Conservation (phyloP, 2,329 filamentous ascomycete species). For the Ceratocystis destructans region DNA sequence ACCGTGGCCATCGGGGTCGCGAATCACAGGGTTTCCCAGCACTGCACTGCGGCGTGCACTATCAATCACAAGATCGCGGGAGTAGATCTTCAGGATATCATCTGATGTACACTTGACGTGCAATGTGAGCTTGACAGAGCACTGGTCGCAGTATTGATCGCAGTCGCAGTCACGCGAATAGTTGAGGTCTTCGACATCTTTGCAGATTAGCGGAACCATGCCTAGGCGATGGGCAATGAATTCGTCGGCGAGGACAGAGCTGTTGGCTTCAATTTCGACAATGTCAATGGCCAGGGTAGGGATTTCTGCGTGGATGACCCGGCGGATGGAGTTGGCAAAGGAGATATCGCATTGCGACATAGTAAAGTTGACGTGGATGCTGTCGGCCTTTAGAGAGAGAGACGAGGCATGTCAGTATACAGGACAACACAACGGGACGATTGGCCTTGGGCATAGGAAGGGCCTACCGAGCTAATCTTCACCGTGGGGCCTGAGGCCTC, state of each 20-base stretch:
- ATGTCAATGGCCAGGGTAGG: conserved; percentile 90
- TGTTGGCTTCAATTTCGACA: conserved; percentile 85
- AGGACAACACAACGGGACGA: neutral
- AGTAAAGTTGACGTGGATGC: conserved; percentile 76
- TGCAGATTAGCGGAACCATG: conserved; percentile 73
- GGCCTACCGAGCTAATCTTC: conserved; percentile 45
- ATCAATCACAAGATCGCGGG: conserved; percentile 67
- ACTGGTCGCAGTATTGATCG: conserved; percentile 86
- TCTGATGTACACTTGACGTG: conserved; percentile 76
- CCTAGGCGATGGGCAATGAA: conserved; percentile 89
- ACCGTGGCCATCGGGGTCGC: conserved; percentile 67
- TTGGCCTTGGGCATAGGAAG: neutral
- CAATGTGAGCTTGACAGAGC: conserved; percentile 70
- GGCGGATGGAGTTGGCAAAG: conserved; percentile 84
- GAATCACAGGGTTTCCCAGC: conserved; percentile 71
- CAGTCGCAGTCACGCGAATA: conserved; percentile 95
- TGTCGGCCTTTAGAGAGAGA: conserved; percentile 48
- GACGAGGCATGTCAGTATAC: neutral
- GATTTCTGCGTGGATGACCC: conserved; percentile 83
- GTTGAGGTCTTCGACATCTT: conserved; percentile 66
- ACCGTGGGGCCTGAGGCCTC: conserved; percentile 43
- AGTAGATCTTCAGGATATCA: conserved; percentile 87
- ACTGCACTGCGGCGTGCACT: conserved; percentile 56
- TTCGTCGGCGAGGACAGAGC: conserved; percentile 90
- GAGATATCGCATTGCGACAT: conserved; percentile 78